Percentiles rank a stretch among this genome's conserved stretches.
These are phyloP conservation scores for Fusarium miscanthi DNA, from an alignment of 2,329 filamentous ascomycete species.

Conservation along the genomic window DNA sequence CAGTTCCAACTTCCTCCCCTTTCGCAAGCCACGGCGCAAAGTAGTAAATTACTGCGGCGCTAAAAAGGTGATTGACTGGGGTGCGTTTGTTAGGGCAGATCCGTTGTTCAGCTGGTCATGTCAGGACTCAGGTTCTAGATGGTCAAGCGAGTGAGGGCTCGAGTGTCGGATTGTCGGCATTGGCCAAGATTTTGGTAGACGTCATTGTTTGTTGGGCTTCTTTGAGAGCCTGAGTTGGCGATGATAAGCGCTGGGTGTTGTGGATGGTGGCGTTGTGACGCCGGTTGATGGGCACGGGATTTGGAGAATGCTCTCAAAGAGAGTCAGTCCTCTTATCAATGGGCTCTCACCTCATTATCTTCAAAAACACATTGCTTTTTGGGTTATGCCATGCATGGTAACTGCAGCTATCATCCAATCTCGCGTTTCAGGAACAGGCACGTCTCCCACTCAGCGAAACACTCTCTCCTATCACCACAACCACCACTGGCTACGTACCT, in stretches of 20 bases:
- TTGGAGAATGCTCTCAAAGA: background rate
- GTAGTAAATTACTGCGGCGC: conserved; percentile 1
- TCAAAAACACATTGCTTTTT: no score
- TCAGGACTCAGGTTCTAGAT: background rate
- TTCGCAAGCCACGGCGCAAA: conserved; percentile 16
- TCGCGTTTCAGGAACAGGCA: background rate
- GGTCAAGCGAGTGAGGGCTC: background rate
- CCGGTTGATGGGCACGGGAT: background rate
- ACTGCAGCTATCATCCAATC: background rate
- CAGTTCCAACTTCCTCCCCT: background rate
- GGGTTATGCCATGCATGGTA: no score
- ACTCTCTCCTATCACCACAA: background rate
- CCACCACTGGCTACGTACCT: background rate
- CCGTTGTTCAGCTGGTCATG: conserved; percentile 14
- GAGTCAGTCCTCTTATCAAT: no score
- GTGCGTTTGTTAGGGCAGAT: background rate
- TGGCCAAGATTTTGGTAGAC: background rate
- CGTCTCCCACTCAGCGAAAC: background rate
- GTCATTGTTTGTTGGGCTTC: background rate
- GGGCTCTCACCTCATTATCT: no score
- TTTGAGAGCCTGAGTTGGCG: background rate
- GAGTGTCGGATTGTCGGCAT: conserved; percentile 10
- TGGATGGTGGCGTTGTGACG: conserved; percentile 11
- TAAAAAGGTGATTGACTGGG: background rate
- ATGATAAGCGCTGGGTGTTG: background rate